Evolutionary conservation across 2,329 filamentous ascomycete genomes (phyloP), one percentile per base, ranked within the genome.

Genomic region (Aureobasidium sp.): DNA sequence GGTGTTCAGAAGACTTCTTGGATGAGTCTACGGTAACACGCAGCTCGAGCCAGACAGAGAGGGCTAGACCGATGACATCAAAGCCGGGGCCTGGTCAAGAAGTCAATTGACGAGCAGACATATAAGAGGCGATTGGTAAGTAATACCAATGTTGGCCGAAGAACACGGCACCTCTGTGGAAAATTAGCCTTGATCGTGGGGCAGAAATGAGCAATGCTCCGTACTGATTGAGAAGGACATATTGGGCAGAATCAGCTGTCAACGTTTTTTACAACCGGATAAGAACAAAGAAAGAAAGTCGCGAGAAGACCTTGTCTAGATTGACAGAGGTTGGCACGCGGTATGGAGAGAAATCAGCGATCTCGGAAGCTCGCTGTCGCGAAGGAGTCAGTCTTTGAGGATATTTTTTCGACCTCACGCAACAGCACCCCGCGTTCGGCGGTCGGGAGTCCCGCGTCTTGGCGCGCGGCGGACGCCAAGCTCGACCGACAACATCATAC

Each of bases 61-160:
- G 82, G 9, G 93, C 93, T 65, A 99, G 87, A 68, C 94, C 91
- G 74, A 97, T 96, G 70, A 97, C 93, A 80, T 99, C 93, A 81
- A 97, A 99, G 63, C 93, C 93, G 53, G 93, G 93, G 68, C 91
- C 75, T 75, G 65, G n/a, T 60, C 45, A 60, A 60, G 22, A 48
- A 60, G 57, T 60, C 57, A 60, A 60, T 49, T 50, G 57, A 60
- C 57, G 33, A 60, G 57, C 45, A 40, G 39, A 37, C 22, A 19
- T 27, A 12, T 31, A 54, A 44, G 2, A 39, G 14, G 35, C 33
- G 31, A 60, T 59, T 59, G 54, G 42, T 63, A 52, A 42, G 33
- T 63, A 66, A 63, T 72, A 78, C 81, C 93, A 72, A 97, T 97
- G 80, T 97, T 97, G 78, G 93, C 93, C 65, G 92, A 97, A 64